A percentile compares a stretch with the other conserved stretches of the same genome.
These are phyloP conservation scores for Cucumis melo DNA, from an alignment of 306 rosid species.

Conservation along the genomic window DNA sequence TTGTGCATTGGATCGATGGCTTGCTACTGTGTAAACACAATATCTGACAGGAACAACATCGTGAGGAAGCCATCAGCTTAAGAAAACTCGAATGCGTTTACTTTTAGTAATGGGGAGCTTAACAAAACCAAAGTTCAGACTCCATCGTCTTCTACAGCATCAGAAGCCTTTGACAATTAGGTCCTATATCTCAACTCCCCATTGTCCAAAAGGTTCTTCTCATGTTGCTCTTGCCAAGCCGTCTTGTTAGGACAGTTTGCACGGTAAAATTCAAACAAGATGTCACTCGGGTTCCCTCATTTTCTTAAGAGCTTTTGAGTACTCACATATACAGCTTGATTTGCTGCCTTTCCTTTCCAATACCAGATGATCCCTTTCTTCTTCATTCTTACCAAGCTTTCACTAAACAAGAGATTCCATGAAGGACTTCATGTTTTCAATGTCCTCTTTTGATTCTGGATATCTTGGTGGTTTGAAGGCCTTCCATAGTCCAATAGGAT, in stretches of 20 bases:
- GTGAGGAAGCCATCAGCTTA: neutral
- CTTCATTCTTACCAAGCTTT: neutral
- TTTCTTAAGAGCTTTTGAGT: neutral
- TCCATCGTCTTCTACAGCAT: neutral
- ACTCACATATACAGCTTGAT: neutral
- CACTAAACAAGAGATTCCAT: conserved; percentile 41
- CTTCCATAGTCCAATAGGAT: conserved; percentile 72
- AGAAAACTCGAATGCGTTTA: neutral
- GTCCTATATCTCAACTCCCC: neutral
- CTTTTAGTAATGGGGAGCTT: neutral
- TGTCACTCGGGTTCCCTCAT: neutral
- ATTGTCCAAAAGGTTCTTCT: neutral
- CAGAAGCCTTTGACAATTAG: neutral
- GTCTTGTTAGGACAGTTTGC: neutral
- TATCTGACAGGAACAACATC: neutral
- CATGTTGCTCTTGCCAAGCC: neutral
- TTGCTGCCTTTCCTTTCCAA: neutral
- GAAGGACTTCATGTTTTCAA: conserved; percentile 44
- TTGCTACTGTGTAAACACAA: neutral
- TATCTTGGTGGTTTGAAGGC: conserved; percentile 44
- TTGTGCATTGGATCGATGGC: neutral
- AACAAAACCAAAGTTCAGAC: neutral
- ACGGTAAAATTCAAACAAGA: neutral
- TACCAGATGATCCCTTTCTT: neutral
- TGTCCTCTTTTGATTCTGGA: conserved; percentile 36